Evolutionary conservation across 371 early-diverging fungal genomes (phyloP), one percentile per base, ranked within the genome.

Genomic region (Rhizomucor miehei): DNA sequence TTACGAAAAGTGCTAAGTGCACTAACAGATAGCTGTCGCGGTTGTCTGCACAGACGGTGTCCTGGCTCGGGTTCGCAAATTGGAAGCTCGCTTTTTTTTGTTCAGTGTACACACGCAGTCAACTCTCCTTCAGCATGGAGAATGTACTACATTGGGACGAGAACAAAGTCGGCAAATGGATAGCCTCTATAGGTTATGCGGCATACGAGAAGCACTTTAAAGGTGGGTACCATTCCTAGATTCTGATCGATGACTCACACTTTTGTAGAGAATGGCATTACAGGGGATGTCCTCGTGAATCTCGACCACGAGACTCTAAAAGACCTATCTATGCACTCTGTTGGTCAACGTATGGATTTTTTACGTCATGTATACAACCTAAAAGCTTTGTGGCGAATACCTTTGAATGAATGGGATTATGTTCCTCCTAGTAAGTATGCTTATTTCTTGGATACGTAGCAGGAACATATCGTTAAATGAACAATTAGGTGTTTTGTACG

Each of bases 261-360:
- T 14, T 47, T 21, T 46, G 16, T 66, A 92, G 98, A 93, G 41
- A 89, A 97, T 66, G 90, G 85, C 40, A 93, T 98, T 44, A 88
- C 89, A 16, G 98, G 98, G 43, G 93, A 93, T 56, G 82, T 93
- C 3, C 84, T 98, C 6, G 73, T 92, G 21, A 86, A 90, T 63
- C 86, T 95, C 36, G 93, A 94, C 73, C 94, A 95, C 69, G 92
- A 87, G 45, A 81, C 94, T 39, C 78, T 98, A 51, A 84, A 86
- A 62, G 97, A 95, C 56, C 67, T 98, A 39, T 87, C 86, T 1
- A 76, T 98, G 34, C 72, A 78, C 35, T 90, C 93, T 1, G 88
- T 97, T 11, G 98, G 98, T 3, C 89, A 89, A 40, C 79, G 98
- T 17, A 75, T 96, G 41, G 78, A 85, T 14, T 75, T 98, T 13